These are phyloP conservation scores for Solanum bulbocastanum DNA, from an alignment of 257 asterid species.

Conservation along the genomic window DNA sequence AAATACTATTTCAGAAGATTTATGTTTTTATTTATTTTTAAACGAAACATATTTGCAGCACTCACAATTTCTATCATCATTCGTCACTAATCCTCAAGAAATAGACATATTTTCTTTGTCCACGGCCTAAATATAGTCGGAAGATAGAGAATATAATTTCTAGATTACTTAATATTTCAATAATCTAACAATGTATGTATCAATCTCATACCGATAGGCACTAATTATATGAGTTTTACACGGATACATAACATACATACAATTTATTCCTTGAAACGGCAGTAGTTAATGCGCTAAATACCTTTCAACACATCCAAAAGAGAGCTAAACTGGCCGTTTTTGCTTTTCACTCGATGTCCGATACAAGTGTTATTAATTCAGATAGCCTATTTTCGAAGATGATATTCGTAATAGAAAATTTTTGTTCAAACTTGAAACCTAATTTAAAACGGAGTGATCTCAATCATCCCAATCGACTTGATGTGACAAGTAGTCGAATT, in stretches of 20 bases:
- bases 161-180: not conserved
- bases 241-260: not conserved
- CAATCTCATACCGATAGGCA: not conserved
- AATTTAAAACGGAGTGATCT: too few species aligned
- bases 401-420: rapidly evolving
- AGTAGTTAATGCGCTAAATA: too few species aligned
- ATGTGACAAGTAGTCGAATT: not conserved
- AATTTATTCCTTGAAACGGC: not conserved
- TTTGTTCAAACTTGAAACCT: too few species aligned
- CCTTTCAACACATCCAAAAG: not conserved
- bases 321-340: not conserved
- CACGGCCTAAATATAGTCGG: too few species aligned
- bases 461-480: too few species aligned
- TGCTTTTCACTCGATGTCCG: rapidly evolving
- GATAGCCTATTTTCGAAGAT: too few species aligned
- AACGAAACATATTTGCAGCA: too few species aligned
- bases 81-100: not conserved
- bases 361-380: too few species aligned
- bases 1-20: too few species aligned
- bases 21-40: too few species aligned
- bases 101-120: not conserved
- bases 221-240: not conserved
- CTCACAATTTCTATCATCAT: not conserved
- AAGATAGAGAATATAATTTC: not conserved
- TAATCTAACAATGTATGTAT: not conserved